Percentiles rank a stretch among this genome's conserved stretches.
phyloP scores from a whole-genome alignment of 208 protist species.

The Leishmania tarentolae region DNA sequence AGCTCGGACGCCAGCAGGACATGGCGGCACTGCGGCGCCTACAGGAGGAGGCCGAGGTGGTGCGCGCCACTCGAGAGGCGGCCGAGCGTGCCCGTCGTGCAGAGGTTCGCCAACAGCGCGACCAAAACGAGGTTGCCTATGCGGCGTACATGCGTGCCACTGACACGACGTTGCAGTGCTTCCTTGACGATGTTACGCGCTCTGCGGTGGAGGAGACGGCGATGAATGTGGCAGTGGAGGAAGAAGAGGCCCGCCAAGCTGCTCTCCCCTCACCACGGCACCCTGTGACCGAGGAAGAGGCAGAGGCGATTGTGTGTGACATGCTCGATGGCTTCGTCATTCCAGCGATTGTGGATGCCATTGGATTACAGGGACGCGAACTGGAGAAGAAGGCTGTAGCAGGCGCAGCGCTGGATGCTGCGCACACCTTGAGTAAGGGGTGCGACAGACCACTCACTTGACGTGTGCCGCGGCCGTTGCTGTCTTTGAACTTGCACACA shows the following conservation, averaged over 20 bases:
- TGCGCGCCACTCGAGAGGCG: slow-evolving; percentile 75
- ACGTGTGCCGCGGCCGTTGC: neutral
- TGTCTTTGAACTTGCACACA: neutral
- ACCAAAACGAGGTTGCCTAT: slow-evolving; percentile 78
- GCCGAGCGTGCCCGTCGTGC: slow-evolving; percentile 73
- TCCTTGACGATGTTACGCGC: slow-evolving; percentile 59
- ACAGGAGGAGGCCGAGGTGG: slow-evolving; percentile 66
- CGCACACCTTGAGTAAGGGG: slow-evolving; percentile 8
- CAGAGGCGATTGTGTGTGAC: slow-evolving; percentile 61
- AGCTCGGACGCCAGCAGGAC: slow-evolving; percentile 84
- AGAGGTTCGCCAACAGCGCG: slow-evolving; percentile 64
- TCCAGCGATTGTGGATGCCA: slow-evolving; percentile 64
- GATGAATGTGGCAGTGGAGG: slow-evolving; percentile 61
- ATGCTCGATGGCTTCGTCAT: slow-evolving; percentile 83
- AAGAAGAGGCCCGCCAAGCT: slow-evolving; percentile 51
- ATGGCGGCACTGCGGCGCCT: slow-evolving; percentile 49
- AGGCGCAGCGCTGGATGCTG: slow-evolving; percentile 41
- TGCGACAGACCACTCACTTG: neutral
- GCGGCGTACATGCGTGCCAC: slow-evolving; percentile 62
- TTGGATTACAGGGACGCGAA: slow-evolving; percentile 36
- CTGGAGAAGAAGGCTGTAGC: slow-evolving; percentile 60
- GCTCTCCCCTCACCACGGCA: slow-evolving; percentile 29
- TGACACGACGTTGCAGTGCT: slow-evolving; percentile 65
- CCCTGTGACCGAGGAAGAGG: slow-evolving; percentile 27
- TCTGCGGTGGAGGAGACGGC: slow-evolving; percentile 59